Conservation (phyloP, 140 eudicot genomes). For the Cichorium intybus region DNA sequence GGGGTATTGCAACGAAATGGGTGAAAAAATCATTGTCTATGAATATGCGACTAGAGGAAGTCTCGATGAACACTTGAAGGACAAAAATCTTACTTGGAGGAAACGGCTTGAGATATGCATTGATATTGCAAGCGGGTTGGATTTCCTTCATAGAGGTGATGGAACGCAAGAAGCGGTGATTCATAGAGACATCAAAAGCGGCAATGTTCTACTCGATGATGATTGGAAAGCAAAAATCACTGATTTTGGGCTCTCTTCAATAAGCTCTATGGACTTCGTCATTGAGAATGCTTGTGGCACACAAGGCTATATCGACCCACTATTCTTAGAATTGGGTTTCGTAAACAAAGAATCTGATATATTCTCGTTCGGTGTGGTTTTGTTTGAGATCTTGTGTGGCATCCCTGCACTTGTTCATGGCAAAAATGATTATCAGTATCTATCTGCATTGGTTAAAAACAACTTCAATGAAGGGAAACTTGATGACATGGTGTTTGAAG, state of each 20-base stretch:
- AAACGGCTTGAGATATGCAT: constrained; percentile 11
- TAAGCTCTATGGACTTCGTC: constrained; percentile 48
- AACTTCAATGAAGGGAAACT: background rate
- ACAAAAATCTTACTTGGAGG: background rate
- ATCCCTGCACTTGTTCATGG: background rate
- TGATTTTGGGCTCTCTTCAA: background rate
- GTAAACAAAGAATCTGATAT: constrained; percentile 65
- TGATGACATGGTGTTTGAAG: background rate
- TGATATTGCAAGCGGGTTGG: background rate
- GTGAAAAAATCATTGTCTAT: background rate
- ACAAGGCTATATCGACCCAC: constrained; percentile 71
- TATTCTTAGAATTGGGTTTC: constrained; percentile 44
- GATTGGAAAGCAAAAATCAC: background rate
- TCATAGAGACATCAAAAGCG: constrained; percentile 6
- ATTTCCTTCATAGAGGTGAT: background rate
- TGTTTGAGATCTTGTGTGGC: constrained; percentile 56
- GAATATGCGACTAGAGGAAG: background rate
- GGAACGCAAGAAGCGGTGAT: background rate
- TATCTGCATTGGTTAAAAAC: background rate
- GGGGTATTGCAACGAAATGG: background rate
- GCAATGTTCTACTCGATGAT: background rate
- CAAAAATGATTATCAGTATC: background rate
- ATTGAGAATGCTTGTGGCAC: constrained; percentile 53
- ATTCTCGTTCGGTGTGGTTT: constrained; percentile 59
- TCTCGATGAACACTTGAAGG: background rate